Evolutionary conservation across 164 flowering plant species (phyloP).

Genomic region (Warburgia ugandensis): DNA sequence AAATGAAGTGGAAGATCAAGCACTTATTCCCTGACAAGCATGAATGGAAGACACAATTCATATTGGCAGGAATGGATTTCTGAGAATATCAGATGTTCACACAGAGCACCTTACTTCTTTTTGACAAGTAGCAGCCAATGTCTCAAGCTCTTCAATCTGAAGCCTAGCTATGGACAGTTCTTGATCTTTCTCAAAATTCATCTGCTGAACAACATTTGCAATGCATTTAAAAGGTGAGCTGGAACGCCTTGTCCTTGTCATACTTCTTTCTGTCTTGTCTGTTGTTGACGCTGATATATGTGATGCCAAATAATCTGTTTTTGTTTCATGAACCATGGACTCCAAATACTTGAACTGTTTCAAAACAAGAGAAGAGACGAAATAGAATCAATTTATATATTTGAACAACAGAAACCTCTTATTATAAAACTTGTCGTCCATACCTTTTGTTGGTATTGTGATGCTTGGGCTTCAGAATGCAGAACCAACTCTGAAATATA

Average conservation of each 20-base stretch:
- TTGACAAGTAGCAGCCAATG: constrained; percentile 47
- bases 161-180: constrained; percentile 55
- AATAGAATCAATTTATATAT: background rate
- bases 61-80: too few relatives aligned
- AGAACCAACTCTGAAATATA: constrained; percentile 68
- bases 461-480: constrained; percentile 90
- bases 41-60: too few relatives aligned
- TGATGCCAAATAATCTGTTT: constrained; percentile 29
- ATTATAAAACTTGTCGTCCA: background rate
- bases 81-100: background rate
- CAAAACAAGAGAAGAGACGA: constrained; percentile 7
- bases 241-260: constrained; percentile 68
- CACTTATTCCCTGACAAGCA: too few relatives aligned
- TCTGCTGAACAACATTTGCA: constrained; percentile 63
- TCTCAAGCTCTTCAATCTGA: constrained; percentile 66
- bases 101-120: constrained; percentile 48
- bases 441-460: constrained; percentile 82
- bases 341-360: constrained; percentile 73
- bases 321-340: constrained; percentile 57
- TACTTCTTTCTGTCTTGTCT: constrained; percentile 44
- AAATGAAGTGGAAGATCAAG: too few relatives aligned
- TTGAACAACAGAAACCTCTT: background rate
- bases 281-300: constrained; percentile 17
- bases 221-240: constrained; percentile 93
- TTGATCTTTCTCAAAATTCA: constrained; percentile 73